Base-by-base conservation (phyloP, 1,284 basidiomycete species). In the Ustilago loliicola region DNA sequence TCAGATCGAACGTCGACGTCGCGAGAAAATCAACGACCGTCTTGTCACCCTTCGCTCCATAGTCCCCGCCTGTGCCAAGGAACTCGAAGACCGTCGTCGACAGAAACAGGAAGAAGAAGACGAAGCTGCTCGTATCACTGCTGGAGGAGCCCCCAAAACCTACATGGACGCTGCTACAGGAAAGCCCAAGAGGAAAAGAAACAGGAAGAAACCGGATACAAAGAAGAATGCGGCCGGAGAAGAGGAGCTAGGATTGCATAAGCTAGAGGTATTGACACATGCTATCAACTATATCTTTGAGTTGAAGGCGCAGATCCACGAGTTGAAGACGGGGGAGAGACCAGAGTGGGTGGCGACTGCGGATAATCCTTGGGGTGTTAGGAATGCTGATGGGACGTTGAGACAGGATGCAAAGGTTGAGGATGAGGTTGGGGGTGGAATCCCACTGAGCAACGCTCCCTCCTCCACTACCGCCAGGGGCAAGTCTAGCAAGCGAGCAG, bases 11-110 rank as follows among this genome's bases (percentile, higher is more conserved):
- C 67, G 85, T 8, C 77, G 85, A 4, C 72, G 85, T 17, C 56
- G 85, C 25, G 84, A 85, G 54, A 86, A 86, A 70, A 86, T 86
- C 76, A 85, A 86, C 62, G 85, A 86, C 54, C 72, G 84, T 2
- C 80, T 86, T n/a, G 74, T 85, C 50, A 79, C 76, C 17, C 67
- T 86, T 10, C 82, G 84, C 40, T 65, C 67, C 42, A 75, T 74
- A 27, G 83, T 86, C 19, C 85, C 85, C 0, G 85, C 85, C 7
- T 86, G 85, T 52, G 73, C 73, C 7, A 74, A 67, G 34, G 79
- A 84, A 54, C 71, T 83, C 19, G 78, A 81, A 45, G 81, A 79
- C 17, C 62, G 80, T 4, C 67, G 74, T 17, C 23, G 79, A 19
- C 63, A 79, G 50, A 73, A 74, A 62, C 67, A 66, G 51, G 75